Evolutionary conservation across 2,329 filamentous ascomycete species (phyloP).

Genomic region (Phoma sp.): DNA sequence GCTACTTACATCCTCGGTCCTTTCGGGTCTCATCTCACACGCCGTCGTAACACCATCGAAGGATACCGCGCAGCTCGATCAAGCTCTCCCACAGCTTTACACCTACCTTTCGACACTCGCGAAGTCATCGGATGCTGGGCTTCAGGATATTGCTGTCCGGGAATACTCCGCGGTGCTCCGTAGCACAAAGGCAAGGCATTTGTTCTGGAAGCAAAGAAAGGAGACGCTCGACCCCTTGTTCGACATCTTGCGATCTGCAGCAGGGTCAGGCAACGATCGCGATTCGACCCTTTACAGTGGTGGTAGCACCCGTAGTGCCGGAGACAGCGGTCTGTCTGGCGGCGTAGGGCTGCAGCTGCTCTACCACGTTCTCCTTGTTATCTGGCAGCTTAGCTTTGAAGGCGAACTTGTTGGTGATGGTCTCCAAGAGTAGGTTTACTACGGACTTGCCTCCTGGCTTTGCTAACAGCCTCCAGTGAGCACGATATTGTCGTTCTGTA

Average conservation of each 20-base stretch:
- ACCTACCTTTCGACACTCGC: slow-evolving; percentile 84
- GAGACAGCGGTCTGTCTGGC: slow-evolving; percentile 67
- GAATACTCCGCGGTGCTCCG: slow-evolving; percentile 87
- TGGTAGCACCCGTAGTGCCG: slow-evolving; percentile 65
- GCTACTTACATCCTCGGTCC: slow-evolving; percentile 85
- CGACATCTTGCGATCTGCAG: slow-evolving; percentile 77
- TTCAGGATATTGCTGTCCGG: slow-evolving; percentile 95
- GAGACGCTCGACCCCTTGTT: slow-evolving; percentile 85
- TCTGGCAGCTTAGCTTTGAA: slow-evolving; percentile 98
- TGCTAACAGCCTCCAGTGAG: slow-evolving; percentile 66
- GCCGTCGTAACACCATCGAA: slow-evolving; percentile 69
- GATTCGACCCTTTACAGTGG: slow-evolving; percentile 66
- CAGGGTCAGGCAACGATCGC: slow-evolving; percentile 74
- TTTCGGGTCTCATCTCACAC: slow-evolving; percentile 77
- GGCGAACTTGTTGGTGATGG: slow-evolving; percentile 73
- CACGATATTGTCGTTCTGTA: slow-evolving; percentile 92
- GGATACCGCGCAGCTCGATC: slow-evolving; percentile 67
- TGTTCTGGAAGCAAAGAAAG: slow-evolving; percentile 90
- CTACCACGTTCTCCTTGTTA: slow-evolving; percentile 89
- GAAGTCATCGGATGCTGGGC: slow-evolving; percentile 83
- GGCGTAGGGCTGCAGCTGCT: slow-evolving; percentile 91
- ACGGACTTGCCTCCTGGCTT: neutral
- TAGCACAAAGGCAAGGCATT: slow-evolving; percentile 73
- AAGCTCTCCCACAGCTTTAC: slow-evolving; percentile 82
- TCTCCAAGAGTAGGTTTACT: slow-evolving; percentile 76